Conservation (phyloP, 2,329 filamentous ascomycete genomes). For the Stemphylium beticola region DNA sequence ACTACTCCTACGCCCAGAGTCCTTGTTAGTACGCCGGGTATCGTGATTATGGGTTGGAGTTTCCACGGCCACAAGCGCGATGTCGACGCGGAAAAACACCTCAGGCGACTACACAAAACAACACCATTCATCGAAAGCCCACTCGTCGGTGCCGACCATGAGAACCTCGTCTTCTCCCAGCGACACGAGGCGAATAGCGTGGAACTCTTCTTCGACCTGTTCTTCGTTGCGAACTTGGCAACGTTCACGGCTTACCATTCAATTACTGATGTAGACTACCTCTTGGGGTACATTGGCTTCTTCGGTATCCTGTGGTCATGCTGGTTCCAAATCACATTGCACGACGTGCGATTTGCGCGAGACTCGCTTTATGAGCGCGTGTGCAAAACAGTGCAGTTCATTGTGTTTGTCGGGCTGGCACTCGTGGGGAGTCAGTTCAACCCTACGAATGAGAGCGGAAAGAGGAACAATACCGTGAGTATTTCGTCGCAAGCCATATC, state of each 20-base stretch:
- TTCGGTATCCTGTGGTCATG: conserved; percentile 48
- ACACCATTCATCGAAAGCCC: conserved; percentile 46
- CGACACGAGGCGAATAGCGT: conserved; percentile 49
- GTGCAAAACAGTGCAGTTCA: conserved; percentile 48
- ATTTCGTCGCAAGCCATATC: fast-evolving
- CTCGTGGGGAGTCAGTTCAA: conserved; percentile 47
- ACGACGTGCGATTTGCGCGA: conserved; percentile 50
- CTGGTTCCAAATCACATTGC: conserved; percentile 50
- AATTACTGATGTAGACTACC: conserved; percentile 41
- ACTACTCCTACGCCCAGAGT: neutral
- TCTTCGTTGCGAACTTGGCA: conserved; percentile 46
- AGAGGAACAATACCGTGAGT: conserved; percentile 38
- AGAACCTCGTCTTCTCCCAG: conserved; percentile 46
- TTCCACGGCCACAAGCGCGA: conserved; percentile 37
- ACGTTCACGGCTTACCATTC: conserved; percentile 50
- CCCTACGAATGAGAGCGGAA: conserved; percentile 28
- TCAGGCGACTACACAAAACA: conserved; percentile 43
- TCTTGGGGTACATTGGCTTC: conserved; percentile 48
- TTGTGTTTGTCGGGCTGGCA: conserved; percentile 47
- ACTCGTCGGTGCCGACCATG: conserved; percentile 44
- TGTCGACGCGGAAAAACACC: conserved; percentile 46
- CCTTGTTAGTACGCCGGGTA: neutral
- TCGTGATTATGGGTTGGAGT: conserved; percentile 36
- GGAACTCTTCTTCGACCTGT: conserved; percentile 47
- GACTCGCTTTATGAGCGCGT: conserved; percentile 47